phyloP scores from a whole-genome alignment of 352 stramenopile genomes.

The Phytophthora litchii region DNA sequence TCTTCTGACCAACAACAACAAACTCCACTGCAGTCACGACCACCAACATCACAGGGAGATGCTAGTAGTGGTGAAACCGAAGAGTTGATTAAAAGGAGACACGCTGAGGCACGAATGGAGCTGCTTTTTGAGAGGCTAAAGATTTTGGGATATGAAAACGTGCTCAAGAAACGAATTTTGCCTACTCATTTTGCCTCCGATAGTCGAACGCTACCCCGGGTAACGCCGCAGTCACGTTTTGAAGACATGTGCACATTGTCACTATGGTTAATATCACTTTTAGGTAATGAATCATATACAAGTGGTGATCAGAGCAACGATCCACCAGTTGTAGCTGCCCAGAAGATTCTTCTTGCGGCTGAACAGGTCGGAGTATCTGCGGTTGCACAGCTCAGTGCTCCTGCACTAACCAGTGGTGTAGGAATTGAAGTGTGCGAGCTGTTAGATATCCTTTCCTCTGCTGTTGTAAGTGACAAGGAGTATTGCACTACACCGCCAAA shows the following conservation, averaged over 20 bases:
- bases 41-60: slow-evolving; percentile 40
- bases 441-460: slow-evolving; percentile 50
- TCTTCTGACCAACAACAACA: slow-evolving; percentile 34
- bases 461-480: slow-evolving; percentile 33
- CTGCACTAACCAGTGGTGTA: slow-evolving; percentile 44
- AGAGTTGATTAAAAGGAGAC: slow-evolving; percentile 37
- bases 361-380: slow-evolving; percentile 47
- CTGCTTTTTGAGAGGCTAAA: slow-evolving; percentile 71
- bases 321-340: slow-evolving; percentile 37
- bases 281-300: slow-evolving; percentile 30
- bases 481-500: slow-evolving; percentile 20
- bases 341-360: slow-evolving; percentile 60
- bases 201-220: slow-evolving; percentile 19
- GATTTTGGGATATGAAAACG: slow-evolving; percentile 52
- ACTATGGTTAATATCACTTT: slow-evolving; percentile 48
- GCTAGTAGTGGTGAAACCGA: slow-evolving; percentile 8
- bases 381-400: slow-evolving; percentile 42
- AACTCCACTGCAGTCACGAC: slow-evolving; percentile 35
- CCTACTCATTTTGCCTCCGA: slow-evolving; percentile 55
- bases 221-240: slow-evolving; percentile 45
- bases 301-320: slow-evolving; percentile 15
- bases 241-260: slow-evolving; percentile 51
- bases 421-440: slow-evolving; percentile 62
- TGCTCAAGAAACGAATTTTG: slow-evolving; percentile 48
- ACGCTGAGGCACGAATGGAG: slow-evolving; percentile 61